Evolutionary conservation across 805 yeast genomes (phyloP), one percentile per base, ranked within the genome.

Genomic region (Candida corydali): DNA sequence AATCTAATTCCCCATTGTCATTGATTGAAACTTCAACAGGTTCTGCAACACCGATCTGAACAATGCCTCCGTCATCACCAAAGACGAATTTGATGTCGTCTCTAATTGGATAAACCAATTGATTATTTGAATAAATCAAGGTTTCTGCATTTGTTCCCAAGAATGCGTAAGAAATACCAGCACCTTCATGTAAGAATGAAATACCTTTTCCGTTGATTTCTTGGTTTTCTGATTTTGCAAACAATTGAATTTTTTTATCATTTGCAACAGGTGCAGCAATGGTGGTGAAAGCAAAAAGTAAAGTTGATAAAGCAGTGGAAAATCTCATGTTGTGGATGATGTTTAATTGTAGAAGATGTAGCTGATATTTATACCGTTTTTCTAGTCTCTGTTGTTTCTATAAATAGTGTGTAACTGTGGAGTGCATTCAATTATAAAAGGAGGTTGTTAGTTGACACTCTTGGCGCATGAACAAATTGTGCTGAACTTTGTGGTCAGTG

Each of bases 141-240:
- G 41, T 41, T 19, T 42, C 46, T 26, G 58, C 49, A 12, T 26
- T 14, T 17, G 36, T 26, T 23, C 33, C 32, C 29, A 62, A 41
- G 52, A 63, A 59, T 24, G 63, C 45, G 51, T 67, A 70, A 54
- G 59, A 52, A 40, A 66, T 49, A 36, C 64, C 75, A 35, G 75
- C 75, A 46, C 75, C 75, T 47, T 63, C 70, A 46, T 69, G 76
- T 28, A 40, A 39, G 22, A 57, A 40, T 32, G 50, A 41, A 27
- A 65, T 38, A 29, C 56, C 59, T 17, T 51, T 38, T 25, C 61
- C 63, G 40, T 62, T 39, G 34, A 67, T 34, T 5, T 37, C 42
- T 3, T 50, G n/a, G 38, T 58, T 38, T 29, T 44, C 49, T 20
- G 69, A 59, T 27, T 50, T 44, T 32, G 47, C 51, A 15, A 17